Evolutionary conservation across 179 eudicot genomes (phyloP).

Genomic region (Vitellaria paradoxa): DNA sequence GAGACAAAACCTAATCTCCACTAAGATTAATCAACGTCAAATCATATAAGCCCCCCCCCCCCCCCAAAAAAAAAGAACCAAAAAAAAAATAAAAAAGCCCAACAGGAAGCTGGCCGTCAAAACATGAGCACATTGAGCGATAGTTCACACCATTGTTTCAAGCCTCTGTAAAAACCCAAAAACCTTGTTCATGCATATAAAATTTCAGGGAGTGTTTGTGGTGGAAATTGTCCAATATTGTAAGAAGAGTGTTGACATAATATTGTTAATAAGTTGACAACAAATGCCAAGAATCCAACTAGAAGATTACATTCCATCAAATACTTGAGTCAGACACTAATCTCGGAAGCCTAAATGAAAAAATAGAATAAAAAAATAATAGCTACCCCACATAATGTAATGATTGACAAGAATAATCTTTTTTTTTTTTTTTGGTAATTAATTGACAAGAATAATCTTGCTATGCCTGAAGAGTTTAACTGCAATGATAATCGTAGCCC

Average conservation of each 20-base stretch:
- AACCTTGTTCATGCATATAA: neutral
- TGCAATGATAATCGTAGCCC: neutral
- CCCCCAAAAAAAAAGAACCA: no score
- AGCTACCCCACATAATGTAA: neutral
- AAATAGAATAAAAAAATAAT: neutral
- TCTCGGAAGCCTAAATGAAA: no score
- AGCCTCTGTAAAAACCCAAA: neutral
- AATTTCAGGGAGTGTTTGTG: neutral
- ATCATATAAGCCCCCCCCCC: neutral
- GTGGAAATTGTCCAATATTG: neutral
- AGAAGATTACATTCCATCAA: neutral
- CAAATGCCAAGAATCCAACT: neutral
- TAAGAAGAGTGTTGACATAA: neutral
- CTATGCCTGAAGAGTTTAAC: no score
- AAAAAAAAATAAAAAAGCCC: neutral
- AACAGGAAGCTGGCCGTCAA: neutral
- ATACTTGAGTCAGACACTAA: neutral
- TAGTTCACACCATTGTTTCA: neutral
- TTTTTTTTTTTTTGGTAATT: no score
- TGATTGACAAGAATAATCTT: neutral
- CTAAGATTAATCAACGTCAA: constrained; percentile 6
- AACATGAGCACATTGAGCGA: neutral
- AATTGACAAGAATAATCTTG: no score
- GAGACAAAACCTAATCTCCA: constrained; percentile 7
- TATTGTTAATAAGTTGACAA: neutral